Evolutionary conservation across 352 stramenopile genomes (phyloP), one percentile per base, ranked within the genome.

Genomic region (Aphanomyces cochlioides): DNA sequence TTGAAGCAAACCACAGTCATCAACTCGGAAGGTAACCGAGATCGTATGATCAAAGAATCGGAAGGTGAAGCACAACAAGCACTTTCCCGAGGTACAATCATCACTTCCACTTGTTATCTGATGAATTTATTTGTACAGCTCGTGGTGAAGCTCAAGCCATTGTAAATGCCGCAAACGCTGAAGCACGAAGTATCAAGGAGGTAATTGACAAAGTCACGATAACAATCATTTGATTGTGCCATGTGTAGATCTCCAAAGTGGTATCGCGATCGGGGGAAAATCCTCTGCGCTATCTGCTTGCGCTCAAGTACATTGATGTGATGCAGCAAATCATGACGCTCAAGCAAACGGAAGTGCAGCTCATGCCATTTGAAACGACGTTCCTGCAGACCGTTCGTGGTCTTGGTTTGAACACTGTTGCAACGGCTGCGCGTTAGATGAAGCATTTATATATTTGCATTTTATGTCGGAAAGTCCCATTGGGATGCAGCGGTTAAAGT

Each of bases 291-390:
- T 80, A 80, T 47, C 56, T 80, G 34, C 57, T 80, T 12, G 75
- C 75, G n/a, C 47, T 79, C 37, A 80, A 80, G 69, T 80, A 80
- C 73, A 79, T 80, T 47, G 72, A 80, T 39, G 70, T 64, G 13
- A 72, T 80, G 63, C 66, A 68, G 34, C 43, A 73, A 40, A 73
- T 80, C 34, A 34, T 70, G 45, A 63, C 37, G 37, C 64, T 70
- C 47, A 63, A 61, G 37, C 64, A 70, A 43, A 70, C 64, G 15
- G 64, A 70, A 17, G 67, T 78, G 47, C 47, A 73, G 15, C 63
- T 76, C 40, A 69, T 78, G 70, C 75, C 75, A 2, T 66, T 74
- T 28, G 72, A 79, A 47, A 78, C 75, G 15, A 59, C 72, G 37
- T 73, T 79, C 38, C 56, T 76, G 19, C 73, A 78, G 48, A 78